Percentiles rank a stretch among this genome's conserved stretches.
Conservation (phyloP, 768 basidiomycete species). For the Suillus placidus region DNA sequence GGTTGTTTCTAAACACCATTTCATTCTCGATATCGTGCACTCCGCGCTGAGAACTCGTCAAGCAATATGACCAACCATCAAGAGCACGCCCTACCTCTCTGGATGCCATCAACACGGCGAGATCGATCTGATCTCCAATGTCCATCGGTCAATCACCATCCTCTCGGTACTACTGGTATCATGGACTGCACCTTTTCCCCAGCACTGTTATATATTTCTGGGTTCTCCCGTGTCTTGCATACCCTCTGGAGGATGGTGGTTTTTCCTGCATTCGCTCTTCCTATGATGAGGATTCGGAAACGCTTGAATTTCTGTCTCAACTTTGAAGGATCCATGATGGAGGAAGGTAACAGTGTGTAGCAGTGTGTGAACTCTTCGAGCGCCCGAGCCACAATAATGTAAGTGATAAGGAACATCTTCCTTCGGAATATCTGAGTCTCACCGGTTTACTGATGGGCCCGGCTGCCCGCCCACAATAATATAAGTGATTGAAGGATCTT, state of each 20-base stretch:
- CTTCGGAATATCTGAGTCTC: no score
- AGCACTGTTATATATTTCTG: constrained; percentile 26
- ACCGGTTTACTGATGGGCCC: no score
- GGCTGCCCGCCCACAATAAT: no score
- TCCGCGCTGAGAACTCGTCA: not conserved
- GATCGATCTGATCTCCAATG: constrained; percentile 9
- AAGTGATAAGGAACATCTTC: no score
- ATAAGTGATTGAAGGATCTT: no score
- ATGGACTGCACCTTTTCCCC: constrained; percentile 22
- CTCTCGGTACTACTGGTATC: not conserved
- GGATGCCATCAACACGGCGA: constrained; percentile 5
- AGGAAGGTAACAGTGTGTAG: not conserved
- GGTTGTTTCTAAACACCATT: not conserved
- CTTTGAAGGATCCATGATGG: not conserved
- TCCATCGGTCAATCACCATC: not conserved
- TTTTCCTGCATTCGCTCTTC: constrained; percentile 44
- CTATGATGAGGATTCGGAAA: constrained; percentile 44
- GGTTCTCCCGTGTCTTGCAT: constrained; percentile 38
- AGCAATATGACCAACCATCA: not conserved
- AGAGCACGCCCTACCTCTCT: not conserved
- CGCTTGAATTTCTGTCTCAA: constrained; percentile 13
- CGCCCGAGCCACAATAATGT: no score
- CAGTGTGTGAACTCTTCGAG: not conserved
- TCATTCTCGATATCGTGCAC: not conserved
- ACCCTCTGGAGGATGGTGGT: constrained; percentile 43